phyloP scores from a whole-genome alignment of 176 grass and related monocot genomes.

The Carex parvula region DNA sequence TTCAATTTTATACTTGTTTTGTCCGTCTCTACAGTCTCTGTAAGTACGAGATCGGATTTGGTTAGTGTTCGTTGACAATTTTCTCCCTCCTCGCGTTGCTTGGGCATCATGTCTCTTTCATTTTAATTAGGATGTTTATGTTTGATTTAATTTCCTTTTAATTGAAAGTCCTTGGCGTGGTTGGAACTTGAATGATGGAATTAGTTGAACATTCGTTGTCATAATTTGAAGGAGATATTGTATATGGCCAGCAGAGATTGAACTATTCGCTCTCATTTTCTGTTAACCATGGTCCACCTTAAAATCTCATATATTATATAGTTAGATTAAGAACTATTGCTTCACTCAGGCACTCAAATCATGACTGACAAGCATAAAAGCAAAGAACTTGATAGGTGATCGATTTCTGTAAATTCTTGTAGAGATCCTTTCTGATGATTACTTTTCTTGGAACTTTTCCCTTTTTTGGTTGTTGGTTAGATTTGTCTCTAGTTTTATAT shows the following conservation, averaged over 20 bases:
- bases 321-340: not conserved
- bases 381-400: not conserved
- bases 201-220: not conserved
- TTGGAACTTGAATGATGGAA: not conserved
- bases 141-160: not conserved
- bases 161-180: not conserved
- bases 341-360: not conserved
- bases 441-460: not conserved
- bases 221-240: conserved; percentile 7
- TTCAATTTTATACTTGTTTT: conserved; percentile 8
- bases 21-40: not conserved
- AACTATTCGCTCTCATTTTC: not conserved
- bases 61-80: not conserved
- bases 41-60: not conserved
- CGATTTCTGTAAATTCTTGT: not conserved
- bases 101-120: not conserved
- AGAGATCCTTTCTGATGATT: not conserved
- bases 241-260: not conserved
- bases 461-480: not conserved
- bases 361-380: not conserved
- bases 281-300: not conserved
- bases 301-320: not conserved
- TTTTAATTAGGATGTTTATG: conserved; percentile 6
- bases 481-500: not conserved
- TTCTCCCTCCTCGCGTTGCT: not conserved